Percentiles rank a stretch among this genome's conserved stretches.
Evolutionary conservation across 1,284 basidiomycete species (phyloP).

Genomic region (Heimioporus retisporus): DNA sequence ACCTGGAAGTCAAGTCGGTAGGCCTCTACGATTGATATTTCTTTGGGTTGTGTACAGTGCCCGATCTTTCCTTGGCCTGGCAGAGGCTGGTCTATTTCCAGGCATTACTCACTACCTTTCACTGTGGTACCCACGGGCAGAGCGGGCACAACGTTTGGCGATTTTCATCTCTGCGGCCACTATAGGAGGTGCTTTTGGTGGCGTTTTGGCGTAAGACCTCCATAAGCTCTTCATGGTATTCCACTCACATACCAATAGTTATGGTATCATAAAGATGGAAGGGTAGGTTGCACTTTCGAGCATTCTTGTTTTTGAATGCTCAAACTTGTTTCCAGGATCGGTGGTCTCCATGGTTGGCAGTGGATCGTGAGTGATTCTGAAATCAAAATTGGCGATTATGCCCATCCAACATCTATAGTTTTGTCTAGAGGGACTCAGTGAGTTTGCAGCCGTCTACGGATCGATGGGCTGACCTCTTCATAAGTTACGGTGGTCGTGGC

Average conservation of each 20-base stretch:
- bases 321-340: slow-evolving; percentile 30
- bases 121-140: slow-evolving; percentile 12
- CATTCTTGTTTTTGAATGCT: neutral
- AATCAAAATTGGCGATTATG: neutral
- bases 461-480: neutral
- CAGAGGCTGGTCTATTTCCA: slow-evolving; percentile 12
- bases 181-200: slow-evolving; percentile 2
- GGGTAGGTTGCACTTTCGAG: neutral
- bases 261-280: slow-evolving; percentile 10
- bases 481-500: slow-evolving; percentile 49
- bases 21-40: slow-evolving; percentile 10
- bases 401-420: slow-evolving; percentile 24
- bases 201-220: slow-evolving; percentile 6
- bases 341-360: slow-evolving; percentile 29
- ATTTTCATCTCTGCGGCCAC: slow-evolving; percentile 5
- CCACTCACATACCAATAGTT: slow-evolving; percentile 3
- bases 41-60: slow-evolving; percentile 40
- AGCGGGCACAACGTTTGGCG: slow-evolving; percentile 7
- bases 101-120: slow-evolving; percentile 7
- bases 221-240: neutral
- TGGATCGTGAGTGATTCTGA: slow-evolving; percentile 40
- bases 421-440: slow-evolving; percentile 38
- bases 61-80: slow-evolving; percentile 43
- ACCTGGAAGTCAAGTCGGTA: neutral
- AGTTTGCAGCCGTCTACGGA: neutral